Conservation (phyloP, 1,284 basidiomycete genomes). For the Marasmius fiardii region DNA sequence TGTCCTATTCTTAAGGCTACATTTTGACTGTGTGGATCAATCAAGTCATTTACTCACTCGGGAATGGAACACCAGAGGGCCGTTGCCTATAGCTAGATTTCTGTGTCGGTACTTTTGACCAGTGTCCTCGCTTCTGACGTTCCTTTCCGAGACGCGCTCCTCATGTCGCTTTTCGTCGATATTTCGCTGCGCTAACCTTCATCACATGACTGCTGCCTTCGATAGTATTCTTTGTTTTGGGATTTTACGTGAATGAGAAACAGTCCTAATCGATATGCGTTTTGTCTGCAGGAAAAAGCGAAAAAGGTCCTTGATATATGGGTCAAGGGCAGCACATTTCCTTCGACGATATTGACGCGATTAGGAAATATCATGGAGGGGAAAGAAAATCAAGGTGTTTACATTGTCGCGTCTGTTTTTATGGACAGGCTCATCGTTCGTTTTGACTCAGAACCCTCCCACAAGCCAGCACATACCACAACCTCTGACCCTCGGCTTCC, state of each 20-base stretch:
- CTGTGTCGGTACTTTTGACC: background rate
- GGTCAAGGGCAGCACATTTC: conserved; percentile 86
- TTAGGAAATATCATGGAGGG: conserved; percentile 63
- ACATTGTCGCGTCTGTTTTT: background rate
- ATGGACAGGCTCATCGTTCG: conserved; percentile 18
- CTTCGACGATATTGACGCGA: conserved; percentile 62
- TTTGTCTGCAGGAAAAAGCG: conserved; percentile 79
- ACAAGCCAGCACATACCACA: conserved; percentile 38
- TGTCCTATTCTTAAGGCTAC: background rate
- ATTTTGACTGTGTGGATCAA: background rate
- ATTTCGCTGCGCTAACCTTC: background rate
- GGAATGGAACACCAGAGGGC: background rate
- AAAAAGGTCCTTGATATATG: conserved; percentile 95
- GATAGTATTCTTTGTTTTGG: conserved; percentile 7
- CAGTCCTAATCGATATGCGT: conserved; percentile 21
- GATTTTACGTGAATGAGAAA: conserved; percentile 4
- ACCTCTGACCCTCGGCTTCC: conserved; percentile 39
- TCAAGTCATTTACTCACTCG: background rate
- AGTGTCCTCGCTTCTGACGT: background rate
- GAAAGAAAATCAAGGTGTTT: conserved; percentile 26
- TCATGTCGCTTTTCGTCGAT: no score
- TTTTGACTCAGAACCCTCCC: conserved; percentile 53
- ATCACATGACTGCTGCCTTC: conserved; percentile 11
- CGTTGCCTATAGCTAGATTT: background rate
- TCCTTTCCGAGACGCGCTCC: background rate